A percentile compares a stretch with the other conserved stretches of the same genome.
These are phyloP conservation scores for Rubia occidens DNA, from an alignment of 305 asterid species.

Conservation along the genomic window DNA sequence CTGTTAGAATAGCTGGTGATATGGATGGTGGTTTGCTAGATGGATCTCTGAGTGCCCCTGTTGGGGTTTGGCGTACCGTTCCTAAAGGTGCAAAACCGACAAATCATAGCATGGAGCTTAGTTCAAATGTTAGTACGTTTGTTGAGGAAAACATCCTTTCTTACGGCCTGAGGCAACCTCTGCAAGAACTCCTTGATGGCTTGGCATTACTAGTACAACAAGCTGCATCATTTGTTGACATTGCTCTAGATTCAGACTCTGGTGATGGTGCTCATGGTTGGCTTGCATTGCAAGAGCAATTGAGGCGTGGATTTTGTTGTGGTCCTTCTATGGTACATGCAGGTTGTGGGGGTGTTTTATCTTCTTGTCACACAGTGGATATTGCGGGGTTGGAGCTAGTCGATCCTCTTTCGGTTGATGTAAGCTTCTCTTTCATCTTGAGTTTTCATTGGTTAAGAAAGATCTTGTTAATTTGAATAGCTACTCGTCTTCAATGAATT, in stretches of 20 bases:
- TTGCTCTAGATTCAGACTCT: constrained; percentile 90
- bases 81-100: constrained; percentile 63
- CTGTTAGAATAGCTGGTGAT: constrained; percentile 93
- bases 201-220: constrained; percentile 88
- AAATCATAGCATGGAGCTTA: constrained; percentile 57
- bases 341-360: constrained; percentile 97
- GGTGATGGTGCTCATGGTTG: constrained; percentile 96
- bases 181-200: constrained; percentile 98
- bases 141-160: constrained; percentile 88
- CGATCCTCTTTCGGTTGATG: constrained; percentile 90
- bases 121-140: constrained; percentile 67
- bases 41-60: constrained; percentile 72
- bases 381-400: constrained; percentile 95
- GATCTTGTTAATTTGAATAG: neutral
- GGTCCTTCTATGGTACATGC: constrained; percentile 99
- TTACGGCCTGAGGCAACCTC: constrained; percentile 89
- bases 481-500: neutral
- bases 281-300: constrained; percentile 98
- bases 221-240: constrained; percentile 96
- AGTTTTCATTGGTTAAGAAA: neutral
- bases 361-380: constrained; percentile 92
- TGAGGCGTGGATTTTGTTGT: constrained; percentile 97
- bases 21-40: constrained; percentile 72
- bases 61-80: constrained; percentile 98
- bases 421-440: constrained; percentile 34